Percentiles rank a stretch among this genome's conserved stretches.
These are phyloP conservation scores for Lachancea thermotolerans DNA, from an alignment of 805 yeast species.

Conservation along the genomic window DNA sequence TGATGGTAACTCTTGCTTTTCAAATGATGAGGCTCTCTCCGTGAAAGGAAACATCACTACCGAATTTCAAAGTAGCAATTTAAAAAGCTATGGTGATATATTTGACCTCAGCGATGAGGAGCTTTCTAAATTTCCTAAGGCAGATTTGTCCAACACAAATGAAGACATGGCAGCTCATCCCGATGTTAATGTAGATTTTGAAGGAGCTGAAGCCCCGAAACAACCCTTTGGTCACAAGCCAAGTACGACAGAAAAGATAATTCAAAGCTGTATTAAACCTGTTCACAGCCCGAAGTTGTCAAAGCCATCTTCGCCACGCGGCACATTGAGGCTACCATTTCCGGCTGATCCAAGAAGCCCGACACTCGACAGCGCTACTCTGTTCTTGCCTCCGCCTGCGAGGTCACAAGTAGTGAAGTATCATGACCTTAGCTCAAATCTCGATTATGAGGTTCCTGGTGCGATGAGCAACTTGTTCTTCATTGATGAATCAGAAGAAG, in stretches of 20 bases:
- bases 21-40: neutral
- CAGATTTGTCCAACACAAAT: too few relatives aligned
- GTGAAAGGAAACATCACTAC: neutral
- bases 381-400: conserved; percentile 20
- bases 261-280: too few relatives aligned
- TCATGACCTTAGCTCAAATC: conserved; percentile 32
- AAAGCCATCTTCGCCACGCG: too few relatives aligned
- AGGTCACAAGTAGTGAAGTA: conserved; percentile 30
- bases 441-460: conserved; percentile 35
- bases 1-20: neutral
- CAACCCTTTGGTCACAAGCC: too few relatives aligned
- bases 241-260: too few relatives aligned
- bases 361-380: neutral
- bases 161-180: too few relatives aligned
- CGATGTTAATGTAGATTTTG: too few relatives aligned
- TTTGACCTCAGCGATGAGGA: conserved; percentile 12
- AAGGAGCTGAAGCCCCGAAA: too few relatives aligned
- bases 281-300: too few relatives aligned
- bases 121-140: too few relatives aligned
- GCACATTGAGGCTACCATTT: neutral
- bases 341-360: neutral
- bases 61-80: neutral
- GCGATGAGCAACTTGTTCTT: conserved; percentile 28
- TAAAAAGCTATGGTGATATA: conserved; percentile 9
- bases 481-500: conserved; percentile 33